Percentiles rank a stretch among this genome's conserved stretches.
These are phyloP conservation scores for Arxiozyma slooffiae DNA, from an alignment of 1,139 yeast genomes.

Conservation along the genomic window DNA sequence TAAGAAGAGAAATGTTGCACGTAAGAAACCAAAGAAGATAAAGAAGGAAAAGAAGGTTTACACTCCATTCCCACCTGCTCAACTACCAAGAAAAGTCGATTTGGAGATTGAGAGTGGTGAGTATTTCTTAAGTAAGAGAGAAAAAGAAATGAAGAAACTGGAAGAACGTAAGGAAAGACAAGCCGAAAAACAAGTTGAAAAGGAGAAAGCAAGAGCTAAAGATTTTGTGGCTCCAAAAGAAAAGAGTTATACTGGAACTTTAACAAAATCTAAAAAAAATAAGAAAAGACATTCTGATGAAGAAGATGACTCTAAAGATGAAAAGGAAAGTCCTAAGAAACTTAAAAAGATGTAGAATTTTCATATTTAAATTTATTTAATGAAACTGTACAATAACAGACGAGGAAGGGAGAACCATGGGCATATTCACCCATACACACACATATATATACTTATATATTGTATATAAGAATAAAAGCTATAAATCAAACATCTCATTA, in stretches of 20 bases:
- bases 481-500: neutral
- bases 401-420: neutral
- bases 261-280: conserved; percentile 17
- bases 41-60: conserved; percentile 70
- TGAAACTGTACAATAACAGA: neutral
- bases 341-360: conserved; percentile 1
- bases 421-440: neutral
- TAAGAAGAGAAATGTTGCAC: conserved; percentile 90
- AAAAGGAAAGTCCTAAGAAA: conserved; percentile 1
- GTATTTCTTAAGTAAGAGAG: conserved; percentile 81
- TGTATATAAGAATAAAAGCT: neutral
- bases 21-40: conserved; percentile 72
- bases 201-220: conserved; percentile 62
- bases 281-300: conserved; percentile 16
- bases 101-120: conserved; percentile 97
- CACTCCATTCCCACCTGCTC: conserved; percentile 99
- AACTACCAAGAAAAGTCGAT: conserved; percentile 93
- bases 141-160: conserved; percentile 61
- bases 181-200: conserved; percentile 54
- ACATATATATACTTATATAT: neutral
- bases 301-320: neutral
- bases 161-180: conserved; percentile 76
- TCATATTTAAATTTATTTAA: neutral
- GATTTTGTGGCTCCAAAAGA: conserved; percentile 84
- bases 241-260: conserved; percentile 33